These are phyloP conservation scores for Penicillium psychrofluorescens DNA, from an alignment of 495 filamentous ascomycete species.

Conservation along the genomic window DNA sequence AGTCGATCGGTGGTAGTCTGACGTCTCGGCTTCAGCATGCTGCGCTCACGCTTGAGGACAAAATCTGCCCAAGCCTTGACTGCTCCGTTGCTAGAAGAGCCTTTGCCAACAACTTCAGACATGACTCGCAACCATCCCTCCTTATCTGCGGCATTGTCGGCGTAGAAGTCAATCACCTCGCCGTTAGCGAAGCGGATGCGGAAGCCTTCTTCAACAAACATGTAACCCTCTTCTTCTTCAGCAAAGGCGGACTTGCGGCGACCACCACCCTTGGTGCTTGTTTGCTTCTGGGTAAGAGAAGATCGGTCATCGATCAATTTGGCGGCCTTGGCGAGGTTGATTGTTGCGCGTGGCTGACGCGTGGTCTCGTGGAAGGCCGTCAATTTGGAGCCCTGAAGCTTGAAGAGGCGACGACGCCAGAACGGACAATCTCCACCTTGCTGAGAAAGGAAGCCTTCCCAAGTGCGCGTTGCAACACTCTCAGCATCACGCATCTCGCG, in stretches of 20 bases:
- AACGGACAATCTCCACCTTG: conserved; percentile 98
- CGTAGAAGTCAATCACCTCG: conserved; percentile 97
- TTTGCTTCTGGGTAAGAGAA: conserved; percentile 74
- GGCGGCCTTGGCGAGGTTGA: conserved; percentile 89
- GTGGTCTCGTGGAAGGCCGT: conserved; percentile 96
- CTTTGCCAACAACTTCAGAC: conserved; percentile 75
- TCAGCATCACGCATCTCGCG: conserved; percentile 87
- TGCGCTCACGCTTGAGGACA: conserved; percentile 52
- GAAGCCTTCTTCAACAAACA: conserved; percentile 99
- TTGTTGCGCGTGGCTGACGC: conserved; percentile 89
- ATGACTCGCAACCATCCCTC: conserved; percentile 92
- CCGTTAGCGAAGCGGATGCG: conserved; percentile 96
- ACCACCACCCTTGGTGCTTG: conserved; percentile 62
- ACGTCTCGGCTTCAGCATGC: conserved; percentile 22
- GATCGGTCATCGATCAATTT: conserved; percentile 89
- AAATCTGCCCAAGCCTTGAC: conserved; percentile 72
- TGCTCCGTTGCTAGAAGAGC: conserved; percentile 32
- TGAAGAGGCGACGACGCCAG: conserved; percentile 97
- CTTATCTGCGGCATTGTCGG: conserved; percentile 77
- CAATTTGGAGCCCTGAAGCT: conserved; percentile 80
- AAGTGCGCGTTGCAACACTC: conserved; percentile 59
- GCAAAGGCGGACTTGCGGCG: conserved; percentile 91
- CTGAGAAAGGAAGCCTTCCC: conserved; percentile 86
- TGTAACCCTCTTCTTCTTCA: conserved; percentile 97
- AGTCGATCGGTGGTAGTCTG: conserved; percentile 21